Percentiles rank a stretch among this genome's conserved stretches.
phyloP scores from a whole-genome alignment of 176 grass and related monocot species.

The Echinochloa phyllopogon region DNA sequence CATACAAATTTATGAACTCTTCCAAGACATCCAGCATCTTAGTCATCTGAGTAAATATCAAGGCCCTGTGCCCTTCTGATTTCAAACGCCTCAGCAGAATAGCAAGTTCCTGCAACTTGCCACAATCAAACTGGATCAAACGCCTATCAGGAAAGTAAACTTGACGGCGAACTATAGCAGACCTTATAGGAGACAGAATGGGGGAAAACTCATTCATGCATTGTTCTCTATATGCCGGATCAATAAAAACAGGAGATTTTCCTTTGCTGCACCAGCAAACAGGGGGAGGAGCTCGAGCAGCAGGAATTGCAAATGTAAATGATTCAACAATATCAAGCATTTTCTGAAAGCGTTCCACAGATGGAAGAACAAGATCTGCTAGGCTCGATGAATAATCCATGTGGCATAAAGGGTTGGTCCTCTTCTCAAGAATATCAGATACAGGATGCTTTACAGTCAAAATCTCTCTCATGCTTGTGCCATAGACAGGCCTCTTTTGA shows the following conservation, averaged over 20 bases:
- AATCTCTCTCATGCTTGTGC: conserved; percentile 76
- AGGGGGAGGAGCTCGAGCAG: conserved; percentile 76
- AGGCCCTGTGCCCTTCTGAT: conserved; percentile 87
- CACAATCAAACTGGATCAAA: conserved; percentile 98
- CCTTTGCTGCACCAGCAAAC: conserved; percentile 84
- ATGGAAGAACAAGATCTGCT: conserved; percentile 77
- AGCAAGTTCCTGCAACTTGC: conserved; percentile 97
- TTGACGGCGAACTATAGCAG: conserved; percentile 91
- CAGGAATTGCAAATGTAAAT: conserved; percentile 98
- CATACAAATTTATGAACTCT: conserved; percentile 98
- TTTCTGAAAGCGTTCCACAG: conserved; percentile 77
- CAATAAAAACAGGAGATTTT: conserved; percentile 75
- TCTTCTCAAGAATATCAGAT: conserved; percentile 75
- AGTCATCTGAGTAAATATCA: conserved; percentile 99
- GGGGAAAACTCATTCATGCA: conserved; percentile 62
- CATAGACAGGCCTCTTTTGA: conserved; percentile 84
- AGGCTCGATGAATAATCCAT: conserved; percentile 83
- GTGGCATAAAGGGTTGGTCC: conserved; percentile 75
- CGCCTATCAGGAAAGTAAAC: conserved; percentile 99
- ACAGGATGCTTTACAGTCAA: conserved; percentile 78
- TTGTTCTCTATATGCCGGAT: conserved; percentile 65
- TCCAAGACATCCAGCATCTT: conserved; percentile 99
- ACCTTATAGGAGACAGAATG: conserved; percentile 70
- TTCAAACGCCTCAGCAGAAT: conserved; percentile 81
- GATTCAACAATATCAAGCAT: conserved; percentile 86